Base-by-base conservation (phyloP, 129 eudicot species). In the Chrysanthemum makinoi region DNA sequence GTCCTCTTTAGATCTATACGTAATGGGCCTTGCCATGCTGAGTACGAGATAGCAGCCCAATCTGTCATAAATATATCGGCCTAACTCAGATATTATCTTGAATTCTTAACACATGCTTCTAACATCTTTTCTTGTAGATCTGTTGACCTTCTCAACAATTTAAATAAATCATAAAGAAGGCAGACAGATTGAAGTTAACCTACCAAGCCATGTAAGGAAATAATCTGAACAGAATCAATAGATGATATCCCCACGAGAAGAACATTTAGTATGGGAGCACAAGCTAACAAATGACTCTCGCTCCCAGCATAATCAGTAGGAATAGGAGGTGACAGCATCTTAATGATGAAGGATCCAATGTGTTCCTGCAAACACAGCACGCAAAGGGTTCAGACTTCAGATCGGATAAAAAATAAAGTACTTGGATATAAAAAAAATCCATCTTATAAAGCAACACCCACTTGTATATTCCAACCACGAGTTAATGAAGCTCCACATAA, bases 401-500 rank as follows among this genome's bases (percentile, higher is more conserved):
- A 1, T 39, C 0, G 10, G 0, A 39, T 39, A 39, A 39, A 39
- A 7, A 39, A 1, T n/a, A 1, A 39, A 39, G 46, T 6, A 9
- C 7, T 52, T 11, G 18, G 18, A 52, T 51, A 2, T 11, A 12
- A 51, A 15, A 15, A 52, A 52, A 52, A 52, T 6, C 6, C 57
- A 52, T 52, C 35, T 46, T 66, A 53, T 33, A 1, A 62, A 39
- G 62, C 15, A 71, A 49, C 3, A 47, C 56, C 20, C 78, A 94
- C 99, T 97, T 94, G 99, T 70, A 90, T 84, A 72, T 87, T 94
- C 99, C 99, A 94, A 71, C 99, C 99, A 54, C 99, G 99, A 73
- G 74, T 70, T 68, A 94, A 79, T 16, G 99, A 89, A 33, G 99
- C 93, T 64, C 99, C 99, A 79, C 99, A 94, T 46, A 94, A 72